These are phyloP conservation scores for Lachnellula subtilissima DNA, from an alignment of 2,329 filamentous ascomycete species.

Conservation along the genomic window DNA sequence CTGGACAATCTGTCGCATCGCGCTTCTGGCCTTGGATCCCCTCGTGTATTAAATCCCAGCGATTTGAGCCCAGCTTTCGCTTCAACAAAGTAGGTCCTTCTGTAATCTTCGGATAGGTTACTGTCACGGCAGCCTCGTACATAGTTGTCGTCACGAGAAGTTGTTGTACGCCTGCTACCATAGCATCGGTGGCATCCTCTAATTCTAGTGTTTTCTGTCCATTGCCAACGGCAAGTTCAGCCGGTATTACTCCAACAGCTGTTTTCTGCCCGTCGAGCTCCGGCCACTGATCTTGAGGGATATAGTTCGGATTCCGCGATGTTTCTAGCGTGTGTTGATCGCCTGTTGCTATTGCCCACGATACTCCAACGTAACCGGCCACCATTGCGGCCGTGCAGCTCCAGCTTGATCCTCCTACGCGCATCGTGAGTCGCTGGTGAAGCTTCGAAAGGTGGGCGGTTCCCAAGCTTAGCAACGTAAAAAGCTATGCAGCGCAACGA, in stretches of 20 bases:
- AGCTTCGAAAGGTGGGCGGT: not conserved
- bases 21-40: conserved; percentile 27
- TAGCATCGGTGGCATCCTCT: not conserved
- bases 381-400: conserved; percentile 11
- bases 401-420: conserved; percentile 6
- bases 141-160: conserved; percentile 3
- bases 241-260: not conserved
- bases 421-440: conserved; percentile 11
- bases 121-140: conserved; percentile 7
- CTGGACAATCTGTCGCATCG: conserved; percentile 22
- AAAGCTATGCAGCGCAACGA: not conserved
- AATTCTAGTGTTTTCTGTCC: not conserved
- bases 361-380: conserved; percentile 8
- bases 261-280: conserved; percentile 3
- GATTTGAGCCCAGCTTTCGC: conserved; percentile 25
- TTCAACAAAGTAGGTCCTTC: conserved; percentile 15
- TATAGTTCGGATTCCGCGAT: not conserved
- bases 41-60: conserved; percentile 27
- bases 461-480: not conserved
- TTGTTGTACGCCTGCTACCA: not conserved
- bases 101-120: conserved; percentile 22
- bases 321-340: not conserved
- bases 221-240: not conserved
- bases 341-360: conserved; percentile 5
- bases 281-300: not conserved